Base-by-base conservation (phyloP, 2,329 filamentous ascomycete genomes). In the Fusarium burgessii region DNA sequence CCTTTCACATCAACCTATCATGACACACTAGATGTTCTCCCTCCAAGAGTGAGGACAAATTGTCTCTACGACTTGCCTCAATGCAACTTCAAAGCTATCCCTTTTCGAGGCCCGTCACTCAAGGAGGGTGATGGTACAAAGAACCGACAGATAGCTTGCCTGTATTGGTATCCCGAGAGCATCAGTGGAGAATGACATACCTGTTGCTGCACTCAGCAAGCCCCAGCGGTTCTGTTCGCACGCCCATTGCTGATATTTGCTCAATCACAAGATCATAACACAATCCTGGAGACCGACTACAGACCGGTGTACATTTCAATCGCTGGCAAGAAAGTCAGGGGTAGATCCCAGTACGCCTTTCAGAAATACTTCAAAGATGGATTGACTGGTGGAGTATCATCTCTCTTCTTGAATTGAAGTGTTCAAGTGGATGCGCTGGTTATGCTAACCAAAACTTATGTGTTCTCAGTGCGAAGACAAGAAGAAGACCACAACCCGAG, bases 401-500 rank as follows among this genome's bases (percentile, higher is more conserved):
- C 56, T 57, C 64, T 55, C 51, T 40, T 38, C 52, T 43, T n/a
- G 41, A 49, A 55, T 38, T 35, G 43, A 65, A 42, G 33, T 27
- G 60, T 46, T 46, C 41, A 32, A 60, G 46, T 56, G 49, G 56
- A 36, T 23, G 32, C 55, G 29, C 66, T 50, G 56, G 50, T 52
- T 49, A 56, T 57, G 25, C 57, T 70, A 72, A 69, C 52, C 65
- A 54, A 72, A 72, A 61, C 52, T 72, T 72, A 33, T 63, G 38
- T 63, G 29, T 45, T 72, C 40, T 32, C 43, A 64, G 41, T 58
- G 69, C 49, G 43, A 65, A 62, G 49, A 72, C 47, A 38, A 36
- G 18, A 45, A 47, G 52, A 70, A 36, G 25, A 36, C 33, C 50
- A 54, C 49, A 36, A 45, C 27, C 51, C 36, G 47, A 36, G 35